Base-by-base conservation (phyloP, 2,329 filamentous ascomycete genomes). In the Penicillium sp. region DNA sequence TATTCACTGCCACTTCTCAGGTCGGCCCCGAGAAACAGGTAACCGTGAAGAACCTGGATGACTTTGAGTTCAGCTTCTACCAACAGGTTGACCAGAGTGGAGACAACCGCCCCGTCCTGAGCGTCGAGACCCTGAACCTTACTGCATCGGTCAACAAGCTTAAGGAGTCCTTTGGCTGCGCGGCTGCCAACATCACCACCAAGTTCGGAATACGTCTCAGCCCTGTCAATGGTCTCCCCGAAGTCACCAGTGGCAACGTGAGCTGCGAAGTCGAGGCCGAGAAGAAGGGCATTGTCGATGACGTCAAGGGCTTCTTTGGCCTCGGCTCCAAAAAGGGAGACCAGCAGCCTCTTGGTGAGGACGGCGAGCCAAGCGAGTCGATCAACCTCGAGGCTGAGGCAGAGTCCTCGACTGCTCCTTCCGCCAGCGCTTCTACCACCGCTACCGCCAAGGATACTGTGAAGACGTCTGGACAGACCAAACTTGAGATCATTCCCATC, bases 261-360 rank as follows among this genome's bases (percentile, higher is more conserved):
- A 92, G 92, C 70, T 99, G 94, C 67, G 89, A 95, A 69, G 83
- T 87, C 24, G 89, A 95, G 47, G 81, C 80, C 8, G 85, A 86
- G 43, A 84, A 84, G 72, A 90, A 91, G 70, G 89, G 89, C 58
- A 86, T 97, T 45, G 89, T 96, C 44, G 93, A 96, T 66, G 92
- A 90, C 41, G 90, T 97, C 60, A 99, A 99, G 80, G 95, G 92
- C 59, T 83, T 96, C 57, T 95, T 99, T 68, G 94, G 94, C 6
- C 92, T 97, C 68, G 94, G 93, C 24, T 89, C 89, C 66, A 90
- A 90, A 75, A 95, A 95, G 75, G 88, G 88, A 58, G 89, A 93
- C 51, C 88, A 96, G 73, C 81, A 82, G 57, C 76, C 82, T 7
- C 68, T 96, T 31, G 81, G 83, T 53, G 88, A 86, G 45, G 81